These are phyloP conservation scores for Penicillium sp. DNA, from an alignment of 2,329 filamentous ascomycete genomes.

Conservation along the genomic window DNA sequence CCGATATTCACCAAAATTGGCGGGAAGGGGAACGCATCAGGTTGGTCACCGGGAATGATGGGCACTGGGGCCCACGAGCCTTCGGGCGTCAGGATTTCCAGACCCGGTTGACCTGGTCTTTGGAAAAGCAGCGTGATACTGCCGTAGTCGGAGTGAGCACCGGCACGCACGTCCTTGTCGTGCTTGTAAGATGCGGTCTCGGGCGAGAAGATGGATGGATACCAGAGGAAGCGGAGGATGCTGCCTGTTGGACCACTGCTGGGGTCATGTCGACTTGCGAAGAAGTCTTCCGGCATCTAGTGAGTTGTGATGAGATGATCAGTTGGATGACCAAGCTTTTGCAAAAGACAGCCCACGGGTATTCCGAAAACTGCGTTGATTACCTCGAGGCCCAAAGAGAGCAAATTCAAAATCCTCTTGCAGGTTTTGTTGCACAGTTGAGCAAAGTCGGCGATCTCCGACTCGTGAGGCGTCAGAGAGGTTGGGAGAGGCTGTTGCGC, in stretches of 20 bases:
- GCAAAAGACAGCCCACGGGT: no score
- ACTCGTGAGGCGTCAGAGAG: constrained; percentile 54
- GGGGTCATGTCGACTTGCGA: constrained; percentile 56
- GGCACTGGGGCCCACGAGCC: constrained; percentile 59
- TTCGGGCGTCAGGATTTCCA: constrained; percentile 67
- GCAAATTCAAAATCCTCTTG: constrained; percentile 64
- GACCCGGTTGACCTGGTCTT: constrained; percentile 72
- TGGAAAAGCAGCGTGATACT: constrained; percentile 72
- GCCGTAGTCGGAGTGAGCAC: constrained; percentile 85
- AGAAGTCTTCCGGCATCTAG: constrained; percentile 49
- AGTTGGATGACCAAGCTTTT: not conserved
- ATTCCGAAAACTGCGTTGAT: not conserved
- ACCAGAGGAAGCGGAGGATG: constrained; percentile 67
- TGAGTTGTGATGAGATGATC: not conserved
- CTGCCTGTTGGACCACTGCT: constrained; percentile 47
- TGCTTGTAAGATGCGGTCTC: constrained; percentile 41
- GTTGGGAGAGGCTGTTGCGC: constrained; percentile 71
- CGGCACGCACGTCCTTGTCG: constrained; percentile 68
- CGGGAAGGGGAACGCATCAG: constrained; percentile 48
- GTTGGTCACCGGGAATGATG: constrained; percentile 48
- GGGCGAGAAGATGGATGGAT: constrained; percentile 53
- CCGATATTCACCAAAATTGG: constrained; percentile 71
- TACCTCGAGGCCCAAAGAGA: constrained; percentile 70
- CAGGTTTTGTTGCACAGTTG: constrained; percentile 67
- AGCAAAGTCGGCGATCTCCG: constrained; percentile 61